phyloP scores from a whole-genome alignment of 148 eudicot genomes.

The Camellia lanceoleosa region DNA sequence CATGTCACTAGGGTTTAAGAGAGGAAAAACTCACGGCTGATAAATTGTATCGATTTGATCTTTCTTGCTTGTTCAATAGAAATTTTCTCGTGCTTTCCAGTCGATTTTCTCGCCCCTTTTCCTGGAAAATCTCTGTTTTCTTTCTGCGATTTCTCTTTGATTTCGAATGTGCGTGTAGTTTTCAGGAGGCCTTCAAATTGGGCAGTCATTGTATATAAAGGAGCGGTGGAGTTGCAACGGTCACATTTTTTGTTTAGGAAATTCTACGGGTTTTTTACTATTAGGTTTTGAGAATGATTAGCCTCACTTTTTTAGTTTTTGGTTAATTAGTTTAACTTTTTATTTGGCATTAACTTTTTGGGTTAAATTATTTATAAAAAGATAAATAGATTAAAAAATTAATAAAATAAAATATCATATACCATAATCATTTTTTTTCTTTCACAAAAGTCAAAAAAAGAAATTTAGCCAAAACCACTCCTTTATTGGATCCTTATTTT shows the following conservation, averaged over 20 bases:
- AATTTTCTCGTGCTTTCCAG: background rate
- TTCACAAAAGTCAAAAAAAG: too few relatives aligned
- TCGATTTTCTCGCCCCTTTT: background rate
- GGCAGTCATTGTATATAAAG: background rate
- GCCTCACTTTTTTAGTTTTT: too few relatives aligned
- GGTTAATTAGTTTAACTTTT: too few relatives aligned
- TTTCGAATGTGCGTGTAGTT: background rate
- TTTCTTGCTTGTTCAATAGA: background rate
- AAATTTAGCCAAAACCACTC: too few relatives aligned
- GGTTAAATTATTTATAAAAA: too few relatives aligned
- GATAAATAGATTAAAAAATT: too few relatives aligned
- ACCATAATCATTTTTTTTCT: too few relatives aligned
- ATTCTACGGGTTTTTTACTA: too few relatives aligned
- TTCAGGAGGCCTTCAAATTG: background rate
- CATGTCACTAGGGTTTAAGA: background rate
- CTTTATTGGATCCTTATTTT: too few relatives aligned
- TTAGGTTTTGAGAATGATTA: too few relatives aligned
- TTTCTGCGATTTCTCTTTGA: background rate
- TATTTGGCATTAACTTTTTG: too few relatives aligned
- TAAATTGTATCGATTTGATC: background rate
- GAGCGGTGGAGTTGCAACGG: background rate
- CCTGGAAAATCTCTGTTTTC: background rate
- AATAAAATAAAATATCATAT: too few relatives aligned
- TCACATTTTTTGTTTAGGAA: background rate
- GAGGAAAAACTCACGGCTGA: constrained; percentile 2